These are phyloP conservation scores for Ilyonectria mors-panacis DNA, from an alignment of 2,329 filamentous ascomycete genomes.

Conservation along the genomic window DNA sequence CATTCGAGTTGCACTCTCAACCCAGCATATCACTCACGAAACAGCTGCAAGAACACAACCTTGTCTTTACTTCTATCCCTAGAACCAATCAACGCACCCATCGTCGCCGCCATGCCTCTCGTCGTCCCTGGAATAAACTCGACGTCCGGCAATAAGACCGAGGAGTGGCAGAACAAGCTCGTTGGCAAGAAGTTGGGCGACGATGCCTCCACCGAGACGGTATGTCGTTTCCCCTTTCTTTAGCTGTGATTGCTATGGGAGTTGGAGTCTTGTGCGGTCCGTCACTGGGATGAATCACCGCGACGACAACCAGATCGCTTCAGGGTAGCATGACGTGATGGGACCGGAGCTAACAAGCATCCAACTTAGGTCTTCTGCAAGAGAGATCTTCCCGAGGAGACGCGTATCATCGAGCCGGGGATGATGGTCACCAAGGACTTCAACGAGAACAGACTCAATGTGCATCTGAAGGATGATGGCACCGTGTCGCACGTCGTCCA, in stretches of 20 bases:
- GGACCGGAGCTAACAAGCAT: slow-evolving; percentile 5
- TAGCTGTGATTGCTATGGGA: neutral
- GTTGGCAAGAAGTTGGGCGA: slow-evolving; percentile 74
- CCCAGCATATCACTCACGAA: neutral
- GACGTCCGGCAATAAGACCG: slow-evolving; percentile 61
- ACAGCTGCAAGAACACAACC: neutral
- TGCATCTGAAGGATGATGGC: slow-evolving; percentile 72
- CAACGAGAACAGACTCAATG: slow-evolving; percentile 68
- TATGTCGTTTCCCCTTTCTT: slow-evolving; percentile 51
- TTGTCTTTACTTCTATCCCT: slow-evolving; percentile 25
- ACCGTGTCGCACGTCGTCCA: slow-evolving; percentile 72
- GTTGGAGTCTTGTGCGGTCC: neutral
- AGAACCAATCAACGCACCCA: slow-evolving; percentile 21
- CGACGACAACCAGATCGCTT: neutral
- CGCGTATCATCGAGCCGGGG: slow-evolving; percentile 70
- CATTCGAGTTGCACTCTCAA: neutral
- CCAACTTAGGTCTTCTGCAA: slow-evolving; percentile 70
- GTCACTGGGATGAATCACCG: neutral
- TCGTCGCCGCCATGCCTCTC: slow-evolving; percentile 70
- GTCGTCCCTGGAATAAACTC: slow-evolving; percentile 72
- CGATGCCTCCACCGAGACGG: slow-evolving; percentile 66
- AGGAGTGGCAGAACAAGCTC: slow-evolving; percentile 74
- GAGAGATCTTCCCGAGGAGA: slow-evolving; percentile 69
- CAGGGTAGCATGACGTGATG: slow-evolving; percentile 17
- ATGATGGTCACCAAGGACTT: slow-evolving; percentile 72